phyloP scores from a whole-genome alignment of 345 rosid species.

The Limnanthes douglasii region DNA sequence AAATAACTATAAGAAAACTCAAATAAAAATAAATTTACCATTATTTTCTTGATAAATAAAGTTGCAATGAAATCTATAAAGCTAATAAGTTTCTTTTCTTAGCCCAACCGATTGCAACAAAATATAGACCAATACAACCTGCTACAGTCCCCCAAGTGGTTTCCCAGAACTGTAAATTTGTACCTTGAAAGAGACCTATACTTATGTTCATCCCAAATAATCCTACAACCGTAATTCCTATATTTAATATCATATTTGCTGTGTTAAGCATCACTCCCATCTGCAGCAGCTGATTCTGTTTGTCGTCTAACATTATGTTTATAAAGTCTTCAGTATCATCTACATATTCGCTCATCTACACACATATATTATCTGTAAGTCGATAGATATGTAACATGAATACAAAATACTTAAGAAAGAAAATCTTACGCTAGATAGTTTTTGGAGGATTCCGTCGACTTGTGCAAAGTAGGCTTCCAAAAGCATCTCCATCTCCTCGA shows the following conservation, averaged over 20 bases:
- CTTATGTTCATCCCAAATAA: constrained; percentile 36
- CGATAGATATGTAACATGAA: background rate
- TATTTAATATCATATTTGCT: constrained; percentile 27
- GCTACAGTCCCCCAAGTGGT: constrained; percentile 14
- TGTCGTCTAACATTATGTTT: constrained; percentile 45
- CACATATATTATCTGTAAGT: background rate
- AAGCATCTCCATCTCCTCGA: constrained; percentile 95
- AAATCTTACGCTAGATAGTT: constrained; percentile 68
- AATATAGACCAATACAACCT: constrained; percentile 19
- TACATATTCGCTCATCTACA: constrained; percentile 36
- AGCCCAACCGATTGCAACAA: constrained; percentile 25
- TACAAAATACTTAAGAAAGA: background rate
- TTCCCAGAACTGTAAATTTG: constrained; percentile 20
- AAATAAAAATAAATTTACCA: too few relatives aligned
- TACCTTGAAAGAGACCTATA: constrained; percentile 15
- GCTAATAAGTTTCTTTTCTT: constrained; percentile 23
- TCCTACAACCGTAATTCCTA: constrained; percentile 30
- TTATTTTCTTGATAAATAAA: too few relatives aligned
- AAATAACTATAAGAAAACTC: too few relatives aligned
- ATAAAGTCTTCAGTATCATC: constrained; percentile 41
- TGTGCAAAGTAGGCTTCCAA: constrained; percentile 94
- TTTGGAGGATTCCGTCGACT: constrained; percentile 80
- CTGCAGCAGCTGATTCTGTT: constrained; percentile 30
- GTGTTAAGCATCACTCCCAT: constrained; percentile 39
- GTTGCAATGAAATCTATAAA: too few relatives aligned